Percentiles rank a stretch among this genome's conserved stretches.
Evolutionary conservation across 75 land plant species (phyloP).

Genomic region (Cupressus sempervirens): DNA sequence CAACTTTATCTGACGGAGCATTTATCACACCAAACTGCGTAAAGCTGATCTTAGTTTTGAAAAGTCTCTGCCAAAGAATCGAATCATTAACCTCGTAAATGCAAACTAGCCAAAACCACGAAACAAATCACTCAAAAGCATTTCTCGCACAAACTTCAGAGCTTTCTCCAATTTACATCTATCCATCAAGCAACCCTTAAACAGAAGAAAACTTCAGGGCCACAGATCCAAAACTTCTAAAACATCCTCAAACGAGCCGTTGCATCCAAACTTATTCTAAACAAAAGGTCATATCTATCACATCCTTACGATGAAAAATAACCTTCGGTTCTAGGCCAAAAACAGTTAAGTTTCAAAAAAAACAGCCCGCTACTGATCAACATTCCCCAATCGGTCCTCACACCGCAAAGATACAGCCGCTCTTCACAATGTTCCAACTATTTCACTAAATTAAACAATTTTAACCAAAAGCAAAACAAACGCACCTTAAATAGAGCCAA

Average conservation of each 20-base stretch:
- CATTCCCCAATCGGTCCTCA: not conserved
- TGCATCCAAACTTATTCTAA: not conserved
- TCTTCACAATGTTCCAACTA: not conserved
- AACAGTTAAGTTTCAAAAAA: not conserved
- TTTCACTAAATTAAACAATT: not conserved
- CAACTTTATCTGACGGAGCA: not conserved
- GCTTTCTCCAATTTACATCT: too few species aligned
- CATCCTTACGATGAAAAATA: not conserved
- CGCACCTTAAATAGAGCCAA: not conserved
- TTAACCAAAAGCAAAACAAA: not conserved
- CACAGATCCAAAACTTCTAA: too few species aligned
- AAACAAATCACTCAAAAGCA: too few species aligned
- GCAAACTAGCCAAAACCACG: too few species aligned
- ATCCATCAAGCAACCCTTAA: too few species aligned
- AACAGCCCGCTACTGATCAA: not conserved
- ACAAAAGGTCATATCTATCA: not conserved
- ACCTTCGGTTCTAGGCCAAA: not conserved
- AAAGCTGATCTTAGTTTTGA: not conserved
- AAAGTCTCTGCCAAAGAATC: too few species aligned
- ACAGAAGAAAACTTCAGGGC: too few species aligned
- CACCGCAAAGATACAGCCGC: not conserved
- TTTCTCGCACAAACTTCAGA: too few species aligned
- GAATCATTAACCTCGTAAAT: too few species aligned
- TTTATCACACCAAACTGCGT: not conserved
- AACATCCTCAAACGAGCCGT: too few species aligned